Evolutionary conservation across 2,329 filamentous ascomycete genomes (phyloP), one percentile per base, ranked within the genome.

Genomic region (Ceratocystis cacaofunesta): DNA sequence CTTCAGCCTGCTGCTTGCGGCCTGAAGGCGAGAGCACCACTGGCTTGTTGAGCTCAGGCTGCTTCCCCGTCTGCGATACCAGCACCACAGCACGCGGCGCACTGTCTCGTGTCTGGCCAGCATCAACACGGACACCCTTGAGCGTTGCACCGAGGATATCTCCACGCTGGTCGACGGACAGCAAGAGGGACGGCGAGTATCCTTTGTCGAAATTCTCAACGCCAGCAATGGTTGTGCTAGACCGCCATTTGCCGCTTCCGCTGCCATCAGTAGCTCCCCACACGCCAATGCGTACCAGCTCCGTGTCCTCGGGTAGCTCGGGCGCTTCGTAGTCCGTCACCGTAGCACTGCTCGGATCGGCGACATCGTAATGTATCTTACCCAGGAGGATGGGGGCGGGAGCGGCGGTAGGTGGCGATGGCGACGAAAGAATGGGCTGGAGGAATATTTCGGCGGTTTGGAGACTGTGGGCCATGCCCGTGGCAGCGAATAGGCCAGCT

Each of bases 31-130:
- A 80, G 68, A 88, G 74, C 61, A 86, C 80, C 46, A 88, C 78
- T 2, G 85, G 85, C 74, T 81, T 82, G 70, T 86, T 87, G 70
- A 88, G 74, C 69, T 79, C 78, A 1, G 84, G 83, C 71, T 80
- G 78, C 72, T 78, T 79, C 1, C 83, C 85, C 65, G 73, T 74
- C 58, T 71, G 73, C 52, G 78, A 76, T 28, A 76, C 74, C 57
- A 80, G 71, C 61, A 87, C 74, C 63, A 78, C 72, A 6, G 80
- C 82, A 75, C 83, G 78, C 57, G 85, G 83, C 0, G 83, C 83
- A 75, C 86, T 86, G 71, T 86, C 83, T 69, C 84, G 78, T 70
- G 84, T 87, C 69, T 82, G 78, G 1, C 84, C 84, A 10, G 84
- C 84, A 71, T 87, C 84, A 66, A 87, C 82, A 69, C 72, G 72